Evolutionary conservation across 2,329 filamentous ascomycete species (phyloP).

Genomic region (Venturia pyrina): DNA sequence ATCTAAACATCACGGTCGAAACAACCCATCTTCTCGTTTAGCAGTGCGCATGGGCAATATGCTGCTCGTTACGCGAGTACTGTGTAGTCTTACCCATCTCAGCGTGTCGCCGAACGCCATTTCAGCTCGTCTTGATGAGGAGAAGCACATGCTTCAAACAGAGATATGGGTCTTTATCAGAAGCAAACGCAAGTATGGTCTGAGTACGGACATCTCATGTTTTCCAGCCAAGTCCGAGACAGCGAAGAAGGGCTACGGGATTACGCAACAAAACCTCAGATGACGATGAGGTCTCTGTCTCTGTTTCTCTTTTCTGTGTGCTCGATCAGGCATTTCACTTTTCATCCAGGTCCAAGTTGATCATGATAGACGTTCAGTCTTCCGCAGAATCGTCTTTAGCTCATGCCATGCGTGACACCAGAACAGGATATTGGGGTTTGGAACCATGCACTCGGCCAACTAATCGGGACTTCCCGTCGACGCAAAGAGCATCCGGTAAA

Average conservation of each 20-base stretch:
- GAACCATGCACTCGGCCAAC: neutral
- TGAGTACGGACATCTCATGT: neutral
- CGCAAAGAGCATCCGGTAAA: neutral
- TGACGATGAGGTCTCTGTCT: neutral
- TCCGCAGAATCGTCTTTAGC: neutral
- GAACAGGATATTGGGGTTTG: neutral
- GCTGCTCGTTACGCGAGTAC: neutral
- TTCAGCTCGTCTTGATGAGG: neutral
- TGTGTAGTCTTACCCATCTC: neutral
- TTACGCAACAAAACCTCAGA: neutral
- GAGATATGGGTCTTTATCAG: neutral
- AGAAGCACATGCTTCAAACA: neutral
- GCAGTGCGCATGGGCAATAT: neutral
- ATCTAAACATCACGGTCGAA: neutral
- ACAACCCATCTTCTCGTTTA: neutral
- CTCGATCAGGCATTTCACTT: neutral
- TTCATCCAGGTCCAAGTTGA: neutral
- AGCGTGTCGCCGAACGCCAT: neutral
- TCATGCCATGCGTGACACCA: neutral
- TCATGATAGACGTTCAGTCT: neutral
- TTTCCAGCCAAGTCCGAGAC: neutral
- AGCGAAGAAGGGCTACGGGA: neutral
- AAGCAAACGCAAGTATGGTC: neutral
- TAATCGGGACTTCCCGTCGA: neutral
- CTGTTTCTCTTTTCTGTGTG: too few relatives aligned